These are phyloP conservation scores for Hamiltosporidium tvaerminnensis DNA, from an alignment of 371 early-diverging fungal genomes.

Conservation along the genomic window DNA sequence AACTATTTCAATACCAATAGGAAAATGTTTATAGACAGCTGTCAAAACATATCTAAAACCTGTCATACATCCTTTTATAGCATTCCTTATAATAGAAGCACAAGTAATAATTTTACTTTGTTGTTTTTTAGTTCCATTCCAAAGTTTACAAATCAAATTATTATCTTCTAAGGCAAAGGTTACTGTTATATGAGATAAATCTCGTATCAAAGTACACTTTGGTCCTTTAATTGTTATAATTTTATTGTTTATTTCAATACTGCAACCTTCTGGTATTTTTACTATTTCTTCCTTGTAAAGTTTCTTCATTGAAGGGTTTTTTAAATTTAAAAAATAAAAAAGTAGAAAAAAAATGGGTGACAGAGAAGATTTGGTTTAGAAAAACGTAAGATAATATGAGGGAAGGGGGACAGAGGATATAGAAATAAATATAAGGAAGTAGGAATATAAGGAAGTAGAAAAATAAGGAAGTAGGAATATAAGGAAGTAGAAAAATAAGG, in stretches of 20 bases:
- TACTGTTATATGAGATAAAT: constrained; percentile 77
- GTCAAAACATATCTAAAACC: constrained; percentile 98
- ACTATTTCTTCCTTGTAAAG: constrained; percentile 1
- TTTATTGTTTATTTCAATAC: constrained; percentile 36
- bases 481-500: no score
- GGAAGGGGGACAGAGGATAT: no score
- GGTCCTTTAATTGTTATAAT: constrained; percentile 45
- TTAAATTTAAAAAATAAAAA: neutral
- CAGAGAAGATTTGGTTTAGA: no score
- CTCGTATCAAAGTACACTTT: constrained; percentile 71
- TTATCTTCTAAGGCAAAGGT: constrained; percentile 64
- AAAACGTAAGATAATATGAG: no score
- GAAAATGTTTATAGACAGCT: constrained; percentile 97
- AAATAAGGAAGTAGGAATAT: no score
- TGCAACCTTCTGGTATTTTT: constrained; percentile 49
- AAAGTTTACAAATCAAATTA: constrained; percentile 67
- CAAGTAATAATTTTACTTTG: constrained; percentile 88
- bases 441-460: no score
- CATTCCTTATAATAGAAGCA: constrained; percentile 81
- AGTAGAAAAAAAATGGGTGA: no score
- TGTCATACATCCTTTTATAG: constrained; percentile 91
- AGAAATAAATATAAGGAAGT: no score
- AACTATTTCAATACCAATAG: constrained; percentile 83
- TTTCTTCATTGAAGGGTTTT: neutral
- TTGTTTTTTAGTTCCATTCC: constrained; percentile 92